Conservation (phyloP, 2,329 filamentous ascomycete species). For the Myriangium duriaei region DNA sequence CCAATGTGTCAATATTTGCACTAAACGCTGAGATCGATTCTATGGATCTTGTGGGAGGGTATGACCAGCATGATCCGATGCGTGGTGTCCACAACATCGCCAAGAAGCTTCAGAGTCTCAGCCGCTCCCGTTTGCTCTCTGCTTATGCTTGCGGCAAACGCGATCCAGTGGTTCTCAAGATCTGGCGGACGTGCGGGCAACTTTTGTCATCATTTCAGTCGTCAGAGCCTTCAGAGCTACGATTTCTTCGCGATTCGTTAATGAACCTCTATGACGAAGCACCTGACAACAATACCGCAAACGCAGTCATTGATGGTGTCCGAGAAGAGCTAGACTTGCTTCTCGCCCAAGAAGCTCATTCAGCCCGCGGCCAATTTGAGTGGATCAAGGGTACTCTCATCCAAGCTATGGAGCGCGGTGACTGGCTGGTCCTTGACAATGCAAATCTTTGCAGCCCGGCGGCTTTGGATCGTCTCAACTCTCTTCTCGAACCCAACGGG, state of each 20-base stretch:
- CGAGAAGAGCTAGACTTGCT: not conserved
- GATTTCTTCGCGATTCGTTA: not conserved
- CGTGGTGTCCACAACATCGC: conserved; percentile 55
- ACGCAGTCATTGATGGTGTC: conserved; percentile 30
- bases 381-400: conserved; percentile 93
- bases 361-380: conserved; percentile 67
- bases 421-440: conserved; percentile 93
- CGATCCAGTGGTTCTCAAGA: not conserved
- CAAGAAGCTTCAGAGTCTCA: conserved; percentile 30
- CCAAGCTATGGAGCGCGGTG: conserved; percentile 69
- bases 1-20: conserved; percentile 65
- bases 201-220: not conserved
- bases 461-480: conserved; percentile 88
- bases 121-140: conserved; percentile 15
- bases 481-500: conserved; percentile 80
- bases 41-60: conserved; percentile 93
- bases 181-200: not conserved
- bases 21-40: conserved; percentile 94
- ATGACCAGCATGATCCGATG: conserved; percentile 81
- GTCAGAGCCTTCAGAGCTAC: not conserved
- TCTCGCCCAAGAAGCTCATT: not conserved
- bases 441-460: conserved; percentile 94
- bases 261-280: too few species aligned
- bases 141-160: not conserved
- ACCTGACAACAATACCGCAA: conserved; percentile 8